These are phyloP conservation scores for Sporothrix inflata DNA, from an alignment of 2,329 filamentous ascomycete genomes.

Conservation along the genomic window DNA sequence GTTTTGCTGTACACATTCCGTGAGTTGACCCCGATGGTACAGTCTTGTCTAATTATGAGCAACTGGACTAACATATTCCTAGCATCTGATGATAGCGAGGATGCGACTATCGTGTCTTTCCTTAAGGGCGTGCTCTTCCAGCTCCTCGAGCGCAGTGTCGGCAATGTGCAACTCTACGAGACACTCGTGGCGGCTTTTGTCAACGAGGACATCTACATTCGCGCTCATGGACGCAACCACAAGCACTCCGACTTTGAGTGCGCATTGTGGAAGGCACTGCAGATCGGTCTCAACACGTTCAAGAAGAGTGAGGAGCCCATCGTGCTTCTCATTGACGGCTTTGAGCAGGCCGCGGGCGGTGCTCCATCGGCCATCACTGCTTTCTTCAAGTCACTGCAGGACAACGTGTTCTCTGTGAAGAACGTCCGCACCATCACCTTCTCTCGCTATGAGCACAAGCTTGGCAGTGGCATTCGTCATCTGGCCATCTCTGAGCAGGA, in stretches of 20 bases:
- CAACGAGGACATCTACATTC: neutral
- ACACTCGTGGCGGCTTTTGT: slow-evolving; percentile 39
- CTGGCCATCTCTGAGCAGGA: slow-evolving; percentile 42
- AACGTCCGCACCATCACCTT: slow-evolving; percentile 43
- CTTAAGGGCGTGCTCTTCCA: slow-evolving; percentile 46
- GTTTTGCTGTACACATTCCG: slow-evolving; percentile 46
- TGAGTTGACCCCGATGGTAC: slow-evolving; percentile 33
- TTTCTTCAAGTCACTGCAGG: slow-evolving; percentile 42
- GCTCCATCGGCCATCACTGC: slow-evolving; percentile 33
- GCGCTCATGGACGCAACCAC: neutral
- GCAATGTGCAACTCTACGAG: slow-evolving; percentile 43
- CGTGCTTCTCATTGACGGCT: slow-evolving; percentile 45
- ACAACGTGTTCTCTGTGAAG: slow-evolving; percentile 38
- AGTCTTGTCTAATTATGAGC: neutral
- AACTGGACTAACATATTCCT: neutral
- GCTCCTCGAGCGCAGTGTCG: slow-evolving; percentile 46
- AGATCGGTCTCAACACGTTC: slow-evolving; percentile 40
- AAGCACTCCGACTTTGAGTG: slow-evolving; percentile 33
- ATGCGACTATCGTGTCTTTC: slow-evolving; percentile 41
- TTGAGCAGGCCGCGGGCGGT: slow-evolving; percentile 42
- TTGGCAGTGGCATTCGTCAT: slow-evolving; percentile 40
- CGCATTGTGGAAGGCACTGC: slow-evolving; percentile 43
- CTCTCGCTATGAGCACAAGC: slow-evolving; percentile 42
- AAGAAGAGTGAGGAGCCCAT: slow-evolving; percentile 40
- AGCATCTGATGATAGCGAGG: slow-evolving; percentile 41